Base-by-base conservation (phyloP, 345 rosid species). In the Trapa incisa region DNA sequence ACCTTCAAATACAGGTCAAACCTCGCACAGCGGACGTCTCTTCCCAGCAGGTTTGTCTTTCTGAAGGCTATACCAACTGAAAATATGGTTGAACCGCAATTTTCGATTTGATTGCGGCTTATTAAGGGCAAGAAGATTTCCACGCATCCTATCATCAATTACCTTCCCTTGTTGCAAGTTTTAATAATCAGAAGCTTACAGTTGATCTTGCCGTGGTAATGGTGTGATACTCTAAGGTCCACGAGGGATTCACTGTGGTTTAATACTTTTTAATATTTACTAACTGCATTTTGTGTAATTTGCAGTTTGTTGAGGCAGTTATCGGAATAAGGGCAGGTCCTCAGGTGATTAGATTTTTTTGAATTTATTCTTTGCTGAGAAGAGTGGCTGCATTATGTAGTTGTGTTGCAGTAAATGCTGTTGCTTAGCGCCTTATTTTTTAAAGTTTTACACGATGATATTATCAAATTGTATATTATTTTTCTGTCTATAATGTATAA, bases 21-120 rank as follows among this genome's bases (percentile, higher is more conserved):
- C 96, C 98, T 64, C 89, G 98, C 56, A 92, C 96, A 12, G 96
- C 93, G 74, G 93, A 89, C 74, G 75, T 89, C 79, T 88, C 97
- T 63, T 92, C 96, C 32, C 92, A 88, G 52, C 97, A 87, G 98
- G 98, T 92, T 39, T 66, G 5, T 33, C 17, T 36, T 33, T 35
- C 45, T 11, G 48, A 41, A 41, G 43, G 4, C 43, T 41, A 41
- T 41, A 8, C 43, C 11, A 6, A 45, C 11, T 45, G 13, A 11
- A 11, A 45, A 45, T 13, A 7, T 45, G 11, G 48, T 45, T 0
- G 48, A 45, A 13, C 48, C 13, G 11, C 11, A 45, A 45, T 45
- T 3, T 45, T 45, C 48, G 11, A 7, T 45, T 7, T 11, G 13
- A 11, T 11, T 45, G 48, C 48, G 48, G 12, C 11, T 11, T 45